A percentile compares a stretch with the other conserved stretches of the same genome.
phyloP scores from a whole-genome alignment of 1,284 basidiomycete genomes.

The Fistulina hepatica region DNA sequence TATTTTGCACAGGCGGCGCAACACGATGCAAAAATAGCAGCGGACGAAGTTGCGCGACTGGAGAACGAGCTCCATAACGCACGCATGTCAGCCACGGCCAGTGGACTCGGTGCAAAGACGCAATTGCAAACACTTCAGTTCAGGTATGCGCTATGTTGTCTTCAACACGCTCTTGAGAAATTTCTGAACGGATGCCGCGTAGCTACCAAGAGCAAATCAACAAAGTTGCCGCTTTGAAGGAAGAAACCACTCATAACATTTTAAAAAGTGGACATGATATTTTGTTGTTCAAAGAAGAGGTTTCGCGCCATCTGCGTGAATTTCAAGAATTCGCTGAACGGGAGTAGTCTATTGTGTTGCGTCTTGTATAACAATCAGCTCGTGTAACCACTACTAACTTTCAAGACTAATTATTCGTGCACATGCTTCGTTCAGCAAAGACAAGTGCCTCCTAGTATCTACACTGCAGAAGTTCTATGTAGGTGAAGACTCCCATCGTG shows the following conservation, averaged over 20 bases:
- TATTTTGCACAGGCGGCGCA: slow-evolving; percentile 47
- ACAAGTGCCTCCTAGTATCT: too few species aligned
- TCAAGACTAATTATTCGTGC: too few species aligned
- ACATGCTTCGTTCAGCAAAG: too few species aligned
- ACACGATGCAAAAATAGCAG: slow-evolving; percentile 54
- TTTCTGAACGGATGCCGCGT: slow-evolving; percentile 7
- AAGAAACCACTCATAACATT: slow-evolving; percentile 69
- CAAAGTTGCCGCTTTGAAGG: slow-evolving; percentile 55
- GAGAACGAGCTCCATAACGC: slow-evolving; percentile 62
- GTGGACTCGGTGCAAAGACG: slow-evolving; percentile 69
- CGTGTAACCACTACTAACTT: too few species aligned
- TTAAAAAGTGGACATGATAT: slow-evolving; percentile 73
- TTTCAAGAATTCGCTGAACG: slow-evolving; percentile 58
- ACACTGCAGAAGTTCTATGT: too few species aligned
- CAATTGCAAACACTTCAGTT: slow-evolving; percentile 59
- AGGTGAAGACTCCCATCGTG: too few species aligned
- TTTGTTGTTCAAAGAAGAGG: slow-evolving; percentile 64
- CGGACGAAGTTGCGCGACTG: slow-evolving; percentile 47
- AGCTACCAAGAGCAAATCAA: slow-evolving; percentile 71
- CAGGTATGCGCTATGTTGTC: slow-evolving; percentile 31
- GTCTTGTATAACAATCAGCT: too few species aligned
- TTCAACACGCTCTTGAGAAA: slow-evolving; percentile 3
- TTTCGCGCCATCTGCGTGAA: slow-evolving; percentile 55
- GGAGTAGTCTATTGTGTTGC: too few species aligned
- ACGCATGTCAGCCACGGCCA: slow-evolving; percentile 60